Percentiles rank a stretch among this genome's conserved stretches.
These are phyloP conservation scores for Fusarium sp. DNA, from an alignment of 2,329 filamentous ascomycete species.

Conservation along the genomic window DNA sequence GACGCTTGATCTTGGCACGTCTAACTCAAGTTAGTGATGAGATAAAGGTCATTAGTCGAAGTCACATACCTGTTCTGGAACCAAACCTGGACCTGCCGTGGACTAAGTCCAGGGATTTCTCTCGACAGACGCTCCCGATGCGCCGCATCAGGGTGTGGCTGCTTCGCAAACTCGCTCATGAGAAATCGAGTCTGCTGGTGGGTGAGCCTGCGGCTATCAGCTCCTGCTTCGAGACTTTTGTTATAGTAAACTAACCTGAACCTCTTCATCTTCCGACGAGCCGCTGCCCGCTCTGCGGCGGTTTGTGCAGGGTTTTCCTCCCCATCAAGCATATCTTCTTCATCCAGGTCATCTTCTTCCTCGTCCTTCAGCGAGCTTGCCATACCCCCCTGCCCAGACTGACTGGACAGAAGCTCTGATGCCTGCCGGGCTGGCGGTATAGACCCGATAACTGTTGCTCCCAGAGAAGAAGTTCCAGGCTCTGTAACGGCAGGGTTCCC, in stretches of 20 bases:
- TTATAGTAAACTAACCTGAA: conserved; percentile 73
- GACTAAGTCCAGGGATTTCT: conserved; percentile 92
- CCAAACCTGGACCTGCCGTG: conserved; percentile 97
- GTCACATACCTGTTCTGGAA: conserved; percentile 91
- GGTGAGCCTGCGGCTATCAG: conserved; percentile 77
- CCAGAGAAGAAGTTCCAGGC: not conserved
- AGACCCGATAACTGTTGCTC: conserved; percentile 13
- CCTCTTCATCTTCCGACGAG: conserved; percentile 80
- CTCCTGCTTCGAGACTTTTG: conserved; percentile 8
- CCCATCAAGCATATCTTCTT: conserved; percentile 70
- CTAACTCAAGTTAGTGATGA: conserved; percentile 56
- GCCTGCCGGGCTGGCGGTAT: conserved; percentile 52
- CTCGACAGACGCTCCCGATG: conserved; percentile 89
- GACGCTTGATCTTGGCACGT: conserved; percentile 80
- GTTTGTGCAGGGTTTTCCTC: conserved; percentile 62
- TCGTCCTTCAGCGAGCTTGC: conserved; percentile 61
- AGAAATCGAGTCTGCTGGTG: conserved; percentile 98
- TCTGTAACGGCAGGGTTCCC: conserved; percentile 6
- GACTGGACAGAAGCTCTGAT: conserved; percentile 53
- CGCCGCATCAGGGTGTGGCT: conserved; percentile 93
- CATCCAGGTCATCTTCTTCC: conserved; percentile 67
- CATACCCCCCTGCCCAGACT: conserved; percentile 57
- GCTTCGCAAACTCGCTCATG: conserved; percentile 97
- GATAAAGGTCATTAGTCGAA: not conserved
- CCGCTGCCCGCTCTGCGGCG: conserved; percentile 70